A percentile compares a stretch with the other conserved stretches of the same genome.
phyloP scores from a whole-genome alignment of 495 filamentous ascomycete species.

The Neurospora sp. region DNA sequence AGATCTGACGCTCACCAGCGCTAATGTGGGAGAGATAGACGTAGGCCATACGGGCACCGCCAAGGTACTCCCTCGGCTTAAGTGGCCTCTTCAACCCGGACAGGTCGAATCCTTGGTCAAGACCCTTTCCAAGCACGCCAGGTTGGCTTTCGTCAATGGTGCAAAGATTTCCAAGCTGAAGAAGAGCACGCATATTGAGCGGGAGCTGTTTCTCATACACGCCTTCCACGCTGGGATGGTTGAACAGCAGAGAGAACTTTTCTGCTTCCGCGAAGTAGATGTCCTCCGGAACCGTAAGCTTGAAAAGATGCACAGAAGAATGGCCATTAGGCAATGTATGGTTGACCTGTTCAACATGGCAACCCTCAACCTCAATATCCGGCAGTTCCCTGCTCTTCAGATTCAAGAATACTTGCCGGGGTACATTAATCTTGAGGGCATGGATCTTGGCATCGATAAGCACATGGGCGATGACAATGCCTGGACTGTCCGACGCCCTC shows the following conservation, averaged over 20 bases:
- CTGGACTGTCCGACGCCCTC: constrained; percentile 65
- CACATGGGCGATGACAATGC: constrained; percentile 80
- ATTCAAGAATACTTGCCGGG: constrained; percentile 83
- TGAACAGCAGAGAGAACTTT: constrained; percentile 72
- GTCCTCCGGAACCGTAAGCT: constrained; percentile 80
- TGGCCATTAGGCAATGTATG: constrained; percentile 93
- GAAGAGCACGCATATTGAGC: constrained; percentile 67
- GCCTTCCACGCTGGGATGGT: constrained; percentile 90
- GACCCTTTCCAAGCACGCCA: constrained; percentile 82
- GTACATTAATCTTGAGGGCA: constrained; percentile 76
- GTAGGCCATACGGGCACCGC: constrained; percentile 58
- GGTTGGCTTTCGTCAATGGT: constrained; percentile 87
- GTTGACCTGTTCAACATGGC: constrained; percentile 79
- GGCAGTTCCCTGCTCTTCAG: constrained; percentile 78
- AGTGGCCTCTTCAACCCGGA: constrained; percentile 56
- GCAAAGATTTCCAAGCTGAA: constrained; percentile 86
- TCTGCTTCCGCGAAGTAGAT: constrained; percentile 72
- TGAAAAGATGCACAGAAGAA: constrained; percentile 87
- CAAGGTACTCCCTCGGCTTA: constrained; percentile 63
- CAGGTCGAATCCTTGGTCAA: constrained; percentile 91
- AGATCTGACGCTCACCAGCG: constrained; percentile 83
- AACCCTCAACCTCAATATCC: constrained; percentile 79
- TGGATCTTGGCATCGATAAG: constrained; percentile 90
- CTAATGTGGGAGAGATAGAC: constrained; percentile 88
- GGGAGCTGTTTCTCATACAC: constrained; percentile 93